Evolutionary conservation across 371 early-diverging fungal species (phyloP).

Genomic region (Umbelopsis sp.): DNA sequence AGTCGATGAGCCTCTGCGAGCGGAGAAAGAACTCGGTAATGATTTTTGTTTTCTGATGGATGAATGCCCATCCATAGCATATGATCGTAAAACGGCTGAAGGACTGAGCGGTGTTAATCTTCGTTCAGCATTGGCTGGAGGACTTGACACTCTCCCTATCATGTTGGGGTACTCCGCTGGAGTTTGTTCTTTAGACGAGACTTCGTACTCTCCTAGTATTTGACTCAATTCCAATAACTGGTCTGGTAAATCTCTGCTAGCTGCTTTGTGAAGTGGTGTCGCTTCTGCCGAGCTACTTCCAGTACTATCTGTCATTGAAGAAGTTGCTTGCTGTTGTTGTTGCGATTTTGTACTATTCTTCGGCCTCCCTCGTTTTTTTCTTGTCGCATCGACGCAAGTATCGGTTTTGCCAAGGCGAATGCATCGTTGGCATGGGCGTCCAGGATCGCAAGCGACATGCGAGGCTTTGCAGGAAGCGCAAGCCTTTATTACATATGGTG

Average conservation of each 20-base stretch:
- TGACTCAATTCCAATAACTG: slow-evolving; percentile 6
- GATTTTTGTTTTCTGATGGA: slow-evolving; percentile 5
- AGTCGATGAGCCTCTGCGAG: neutral
- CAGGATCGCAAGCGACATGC: slow-evolving; percentile 62
- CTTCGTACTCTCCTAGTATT: neutral
- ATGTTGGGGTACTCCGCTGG: neutral
- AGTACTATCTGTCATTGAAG: slow-evolving; percentile 5
- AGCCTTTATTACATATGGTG: slow-evolving; percentile 54
- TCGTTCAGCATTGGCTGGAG: neutral
- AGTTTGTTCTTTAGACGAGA: neutral
- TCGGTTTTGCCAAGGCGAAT: slow-evolving; percentile 54
- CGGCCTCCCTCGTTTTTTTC: slow-evolving; percentile 64
- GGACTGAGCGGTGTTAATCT: neutral
- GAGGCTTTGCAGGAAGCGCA: slow-evolving; percentile 60
- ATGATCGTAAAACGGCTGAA: neutral
- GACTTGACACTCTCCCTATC: neutral
- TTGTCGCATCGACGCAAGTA: slow-evolving; percentile 57
- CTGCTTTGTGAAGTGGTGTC: neutral
- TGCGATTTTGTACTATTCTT: slow-evolving; percentile 18
- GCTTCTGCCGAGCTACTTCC: slow-evolving; percentile 1
- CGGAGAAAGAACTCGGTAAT: neutral
- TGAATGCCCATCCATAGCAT: neutral
- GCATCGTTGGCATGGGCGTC: slow-evolving; percentile 64
- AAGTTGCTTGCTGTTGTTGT: neutral
- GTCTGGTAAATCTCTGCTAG: neutral